Evolutionary conservation across 306 rosid genomes (phyloP), one percentile per base, ranked within the genome.

Genomic region (Medicago arabica): DNA sequence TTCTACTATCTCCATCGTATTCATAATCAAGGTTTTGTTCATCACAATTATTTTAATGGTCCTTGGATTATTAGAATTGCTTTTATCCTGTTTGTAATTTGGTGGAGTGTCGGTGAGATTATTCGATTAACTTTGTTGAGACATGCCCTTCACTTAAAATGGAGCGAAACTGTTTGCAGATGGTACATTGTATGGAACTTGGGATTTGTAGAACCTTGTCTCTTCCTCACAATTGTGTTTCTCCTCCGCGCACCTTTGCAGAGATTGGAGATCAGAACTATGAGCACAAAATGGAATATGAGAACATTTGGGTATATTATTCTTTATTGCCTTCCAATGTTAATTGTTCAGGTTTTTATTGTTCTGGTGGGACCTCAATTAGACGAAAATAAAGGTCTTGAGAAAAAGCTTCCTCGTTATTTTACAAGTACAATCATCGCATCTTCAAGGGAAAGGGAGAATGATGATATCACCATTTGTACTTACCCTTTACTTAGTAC

Each of bases 181-280:
- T 87, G 94, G 69, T 93, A 93, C 85, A 91, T 93, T 60, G 88
- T 93, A 50, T 93, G 96, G 60, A 93, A 87, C 82, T 81, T 93
- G 75, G 98, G 98, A 83, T 93, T 93, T 85, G 97, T 97, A 72
- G 98, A 93, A 79, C 98, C 98, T 47, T 93, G 97, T 86, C 89
- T 93, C 71, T 89, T 91, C 82, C 94, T 93, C 83, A 93, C 97
- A 5, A 86, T 93, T 2, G 89, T 89, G 76, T 91, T 91, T 84
- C 94, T 93, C 47, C 94, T 93, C 54, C 96, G 97, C 10, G 98
- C 97, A 1, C 92, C 98, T 16, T 84, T 93, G 46, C 97, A 91
- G 80, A 76, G 47, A 46, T 76, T 85, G 89, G 96, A 91, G 71
- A 83, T 88, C 0, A 96, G 97, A 59, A 91, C 87, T 82, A 87